These are phyloP conservation scores for Colletotrichum gloeosporioides DNA, from an alignment of 2,329 filamentous ascomycete species.

Conservation along the genomic window DNA sequence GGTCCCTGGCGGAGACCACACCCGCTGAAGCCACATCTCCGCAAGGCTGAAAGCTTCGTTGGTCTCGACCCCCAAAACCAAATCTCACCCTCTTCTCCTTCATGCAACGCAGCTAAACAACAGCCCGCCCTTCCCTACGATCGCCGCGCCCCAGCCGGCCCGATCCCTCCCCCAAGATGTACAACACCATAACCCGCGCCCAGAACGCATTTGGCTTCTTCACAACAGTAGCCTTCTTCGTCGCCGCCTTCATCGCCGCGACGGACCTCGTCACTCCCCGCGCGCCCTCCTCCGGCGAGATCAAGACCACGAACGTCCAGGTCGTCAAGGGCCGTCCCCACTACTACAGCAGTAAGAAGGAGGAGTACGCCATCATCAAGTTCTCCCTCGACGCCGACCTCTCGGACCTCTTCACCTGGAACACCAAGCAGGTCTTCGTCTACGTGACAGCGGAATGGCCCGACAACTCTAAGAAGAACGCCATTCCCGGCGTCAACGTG, in stretches of 20 bases:
- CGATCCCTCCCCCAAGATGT: conserved; percentile 67
- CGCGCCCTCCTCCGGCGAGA: conserved; percentile 64
- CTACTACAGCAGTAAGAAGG: conserved; percentile 90
- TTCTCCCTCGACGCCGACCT: conserved; percentile 95
- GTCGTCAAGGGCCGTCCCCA: conserved; percentile 93
- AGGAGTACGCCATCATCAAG: conserved; percentile 93
- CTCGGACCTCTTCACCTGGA: conserved; percentile 95
- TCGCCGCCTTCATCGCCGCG: conserved; percentile 80
- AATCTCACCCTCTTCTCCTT: background rate
- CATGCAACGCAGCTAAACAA: conserved; percentile 1
- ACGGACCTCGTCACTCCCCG: conserved; percentile 77
- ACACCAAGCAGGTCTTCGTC: conserved; percentile 97
- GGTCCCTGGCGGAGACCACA: background rate
- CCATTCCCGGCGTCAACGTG: conserved; percentile 36
- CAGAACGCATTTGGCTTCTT: conserved; percentile 99
- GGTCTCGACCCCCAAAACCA: background rate
- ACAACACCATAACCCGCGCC: conserved; percentile 81
- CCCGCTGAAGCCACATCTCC: background rate
- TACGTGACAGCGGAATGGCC: conserved; percentile 87
- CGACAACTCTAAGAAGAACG: conserved; percentile 29
- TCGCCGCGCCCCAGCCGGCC: background rate
- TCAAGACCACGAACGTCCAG: conserved; percentile 79
- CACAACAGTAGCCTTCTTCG: conserved; percentile 86
- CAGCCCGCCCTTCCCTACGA: background rate
- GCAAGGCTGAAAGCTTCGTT: conserved; percentile 18